A percentile compares a stretch with the other conserved stretches of the same genome.
These are phyloP conservation scores for Euphorbia celastroides DNA, from an alignment of 441 rosid genomes.

Conservation along the genomic window DNA sequence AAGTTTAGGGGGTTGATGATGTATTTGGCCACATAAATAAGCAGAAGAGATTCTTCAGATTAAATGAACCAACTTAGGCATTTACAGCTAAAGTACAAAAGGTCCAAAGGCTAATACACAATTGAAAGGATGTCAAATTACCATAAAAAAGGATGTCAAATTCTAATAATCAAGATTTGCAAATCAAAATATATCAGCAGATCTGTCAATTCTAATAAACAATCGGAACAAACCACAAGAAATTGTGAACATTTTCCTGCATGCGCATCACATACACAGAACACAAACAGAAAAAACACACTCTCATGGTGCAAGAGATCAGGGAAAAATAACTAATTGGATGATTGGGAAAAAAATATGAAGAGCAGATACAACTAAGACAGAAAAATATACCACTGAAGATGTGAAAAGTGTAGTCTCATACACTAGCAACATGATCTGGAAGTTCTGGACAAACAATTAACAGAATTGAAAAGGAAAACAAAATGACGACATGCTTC, in stretches of 20 bases:
- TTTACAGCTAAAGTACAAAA: constrained; percentile 5
- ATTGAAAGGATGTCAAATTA: background rate
- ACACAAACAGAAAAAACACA: background rate
- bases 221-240: background rate
- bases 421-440: background rate
- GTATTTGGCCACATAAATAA: too few relatives aligned
- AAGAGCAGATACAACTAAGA: background rate
- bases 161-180: background rate
- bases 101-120: background rate
- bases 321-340: background rate
- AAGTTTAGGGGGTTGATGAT: too few relatives aligned
- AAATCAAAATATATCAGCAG: background rate
- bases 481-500: constrained; percentile 1
- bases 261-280: background rate
- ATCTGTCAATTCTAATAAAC: background rate
- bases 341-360: background rate
- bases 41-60: too few relatives aligned
- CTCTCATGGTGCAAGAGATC: background rate
- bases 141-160: too few relatives aligned
- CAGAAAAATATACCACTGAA: background rate
- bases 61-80: background rate
- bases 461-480: background rate
- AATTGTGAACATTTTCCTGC: background rate
- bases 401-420: background rate
- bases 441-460: background rate